Evolutionary conservation across 2,329 filamentous ascomycete genomes (phyloP), one percentile per base, ranked within the genome.

Genomic region (Onygenales sp.): DNA sequence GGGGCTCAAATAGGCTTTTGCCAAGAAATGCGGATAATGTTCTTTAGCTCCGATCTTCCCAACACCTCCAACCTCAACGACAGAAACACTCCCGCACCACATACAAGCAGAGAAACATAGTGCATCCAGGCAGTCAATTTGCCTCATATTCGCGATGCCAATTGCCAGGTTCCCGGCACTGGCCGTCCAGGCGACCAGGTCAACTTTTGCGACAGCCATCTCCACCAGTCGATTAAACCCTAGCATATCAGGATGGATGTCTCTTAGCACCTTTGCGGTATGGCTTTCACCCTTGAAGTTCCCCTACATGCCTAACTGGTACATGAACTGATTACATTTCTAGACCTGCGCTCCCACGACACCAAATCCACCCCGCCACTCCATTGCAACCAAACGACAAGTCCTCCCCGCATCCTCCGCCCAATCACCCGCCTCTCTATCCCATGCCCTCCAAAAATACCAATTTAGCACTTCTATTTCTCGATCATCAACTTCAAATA

Each of bases 321-420:
- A 27, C 21, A 27, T 27, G 21, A 27, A 27, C 21, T 27, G 51
- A 11, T 52, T 38, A 31, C 48, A 42, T 55, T 33, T 51, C 58
- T 38, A 52, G 51, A 7, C 51, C 59, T 27, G 58, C 43, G 42
- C 54, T 48, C 43, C 50, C 59, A n/a, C 32, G 53, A 51, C 21
- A 27, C 21, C 21, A 27, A 27, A 27, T 47, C 42, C 47, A 38
- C 35, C 10, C 55, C 56, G 51, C 59, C 55, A 21, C 47, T 52
- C 44, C 49, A 54, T 11, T 1, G 21, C 11, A 41, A 11, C 43
- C 45, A 36, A 17, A 11, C 17, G 39, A 11, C 17, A 17, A 17
- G 17, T 17, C 17, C 17, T 17, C 17, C 17, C 17, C 17, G 17
- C 17, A 17, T 39, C 48, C n/a, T 54, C 56, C 21, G 58, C 56